Conservation (phyloP, 2,329 filamentous ascomycete species). For the Periconia digitata region DNA sequence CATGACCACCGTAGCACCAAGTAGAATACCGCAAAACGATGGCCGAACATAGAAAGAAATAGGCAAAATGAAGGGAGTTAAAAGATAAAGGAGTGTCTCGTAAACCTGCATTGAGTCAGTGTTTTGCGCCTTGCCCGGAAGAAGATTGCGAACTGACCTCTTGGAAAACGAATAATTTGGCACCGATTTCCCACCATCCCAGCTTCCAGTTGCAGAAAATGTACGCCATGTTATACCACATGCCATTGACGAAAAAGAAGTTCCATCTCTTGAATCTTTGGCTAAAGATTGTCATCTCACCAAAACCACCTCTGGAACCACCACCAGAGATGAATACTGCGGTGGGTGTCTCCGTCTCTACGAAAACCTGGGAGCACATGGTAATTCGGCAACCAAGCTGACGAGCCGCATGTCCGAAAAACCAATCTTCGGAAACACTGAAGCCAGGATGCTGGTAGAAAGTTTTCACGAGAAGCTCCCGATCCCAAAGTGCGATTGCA, state of each 20-base stretch:
- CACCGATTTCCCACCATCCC: slow-evolving; percentile 52
- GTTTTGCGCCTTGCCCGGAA: not conserved
- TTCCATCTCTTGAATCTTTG: slow-evolving; percentile 56
- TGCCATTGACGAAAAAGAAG: slow-evolving; percentile 54
- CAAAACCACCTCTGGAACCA: slow-evolving; percentile 51
- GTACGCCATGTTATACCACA: slow-evolving; percentile 53
- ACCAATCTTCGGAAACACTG: slow-evolving; percentile 56
- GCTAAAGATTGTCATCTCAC: slow-evolving; percentile 56
- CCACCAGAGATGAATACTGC: slow-evolving; percentile 47
- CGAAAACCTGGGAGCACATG: slow-evolving; percentile 55
- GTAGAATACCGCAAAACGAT: slow-evolving; percentile 43
- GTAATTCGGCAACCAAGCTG: slow-evolving; percentile 49
- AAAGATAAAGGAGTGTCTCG: slow-evolving; percentile 50
- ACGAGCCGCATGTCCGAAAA: slow-evolving; percentile 53
- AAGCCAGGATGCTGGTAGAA: slow-evolving; percentile 55
- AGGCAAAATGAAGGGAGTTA: slow-evolving; percentile 50
- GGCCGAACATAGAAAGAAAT: slow-evolving; percentile 50
- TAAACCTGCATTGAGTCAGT: slow-evolving; percentile 37
- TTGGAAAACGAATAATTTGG: slow-evolving; percentile 54
- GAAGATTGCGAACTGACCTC: slow-evolving; percentile 31
- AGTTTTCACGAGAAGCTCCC: slow-evolving; percentile 48
- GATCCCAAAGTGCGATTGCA: slow-evolving; percentile 53
- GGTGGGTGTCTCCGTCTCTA: slow-evolving; percentile 54
- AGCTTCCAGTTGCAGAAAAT: slow-evolving; percentile 52
- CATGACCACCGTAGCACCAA: slow-evolving; percentile 44